These are phyloP conservation scores for Penicillium capsulatum DNA, from an alignment of 2,329 filamentous ascomycete genomes.

Conservation along the genomic window DNA sequence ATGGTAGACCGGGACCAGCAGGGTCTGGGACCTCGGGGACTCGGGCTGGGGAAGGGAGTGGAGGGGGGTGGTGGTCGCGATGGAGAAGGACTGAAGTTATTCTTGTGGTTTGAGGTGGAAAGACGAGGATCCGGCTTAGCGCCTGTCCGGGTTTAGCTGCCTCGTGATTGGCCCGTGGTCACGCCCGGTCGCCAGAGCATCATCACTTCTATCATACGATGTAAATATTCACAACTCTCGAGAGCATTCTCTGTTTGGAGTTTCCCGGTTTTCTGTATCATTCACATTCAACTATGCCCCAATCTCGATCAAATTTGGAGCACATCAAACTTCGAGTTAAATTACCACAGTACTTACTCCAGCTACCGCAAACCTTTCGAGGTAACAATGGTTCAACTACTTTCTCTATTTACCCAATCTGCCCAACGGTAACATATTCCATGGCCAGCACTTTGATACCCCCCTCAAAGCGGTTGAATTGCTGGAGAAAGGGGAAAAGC, in stretches of 20 bases:
- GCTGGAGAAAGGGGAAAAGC: constrained; percentile 11
- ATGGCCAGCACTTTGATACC: no score
- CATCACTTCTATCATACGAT: constrained; percentile 10
- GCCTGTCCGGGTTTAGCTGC: constrained; percentile 31
- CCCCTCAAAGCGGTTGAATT: no score
- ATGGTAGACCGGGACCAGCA: constrained; percentile 14
- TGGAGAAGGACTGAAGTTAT: constrained; percentile 32
- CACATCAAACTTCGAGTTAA: no score
- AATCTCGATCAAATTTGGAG: no score
- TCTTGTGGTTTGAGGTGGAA: constrained; percentile 41
- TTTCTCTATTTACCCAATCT: constrained; percentile 7
- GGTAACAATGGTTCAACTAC: neutral
- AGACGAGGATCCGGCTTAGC: constrained; percentile 38
- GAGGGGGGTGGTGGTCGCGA: constrained; percentile 27
- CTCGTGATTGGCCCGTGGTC: constrained; percentile 31
- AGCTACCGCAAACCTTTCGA: constrained; percentile 7
- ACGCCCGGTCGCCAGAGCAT: constrained; percentile 18
- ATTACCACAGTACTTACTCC: constrained; percentile 4
- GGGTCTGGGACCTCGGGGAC: constrained; percentile 23
- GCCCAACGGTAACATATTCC: constrained; percentile 5
- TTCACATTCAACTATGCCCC: no score
- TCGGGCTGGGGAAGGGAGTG: constrained; percentile 28
- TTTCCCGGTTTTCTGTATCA: no score
- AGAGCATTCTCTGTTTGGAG: no score
- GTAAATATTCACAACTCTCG: neutral